Conservation (phyloP, 331 rosid species). For the Prunus yedoensis region DNA sequence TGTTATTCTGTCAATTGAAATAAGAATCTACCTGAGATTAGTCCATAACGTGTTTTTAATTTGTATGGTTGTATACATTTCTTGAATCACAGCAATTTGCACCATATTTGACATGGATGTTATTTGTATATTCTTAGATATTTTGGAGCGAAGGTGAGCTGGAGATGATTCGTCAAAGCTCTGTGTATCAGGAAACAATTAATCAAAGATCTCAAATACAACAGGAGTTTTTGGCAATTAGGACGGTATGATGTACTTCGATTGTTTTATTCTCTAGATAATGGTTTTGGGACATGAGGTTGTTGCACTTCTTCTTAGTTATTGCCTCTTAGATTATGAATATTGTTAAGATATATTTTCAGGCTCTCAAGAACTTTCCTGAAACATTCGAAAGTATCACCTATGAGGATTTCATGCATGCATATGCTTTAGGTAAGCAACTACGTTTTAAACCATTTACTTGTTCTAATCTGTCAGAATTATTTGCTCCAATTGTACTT, state of each 20-base stretch:
- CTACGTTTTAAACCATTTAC: constrained; percentile 12
- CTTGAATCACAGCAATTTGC: background rate
- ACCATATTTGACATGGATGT: background rate
- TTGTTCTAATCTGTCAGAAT: background rate
- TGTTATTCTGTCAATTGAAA: background rate
- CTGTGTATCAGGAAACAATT: constrained; percentile 58
- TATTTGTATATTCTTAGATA: constrained; percentile 44
- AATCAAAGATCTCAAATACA: constrained; percentile 52
- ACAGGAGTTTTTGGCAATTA: constrained; percentile 53
- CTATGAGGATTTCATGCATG: constrained; percentile 56
- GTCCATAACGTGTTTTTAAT: background rate
- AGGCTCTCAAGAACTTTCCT: constrained; percentile 45
- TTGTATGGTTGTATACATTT: background rate
- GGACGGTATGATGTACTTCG: constrained; percentile 29
- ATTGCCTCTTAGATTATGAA: background rate
- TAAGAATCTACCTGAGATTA: background rate
- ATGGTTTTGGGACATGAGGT: background rate
- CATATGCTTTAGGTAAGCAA: constrained; percentile 63
- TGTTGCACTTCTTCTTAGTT: too few species aligned
- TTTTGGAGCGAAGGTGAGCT: constrained; percentile 70
- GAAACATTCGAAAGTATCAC: constrained; percentile 41
- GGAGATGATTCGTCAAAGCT: constrained; percentile 64
- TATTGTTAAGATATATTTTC: constrained; percentile 29
- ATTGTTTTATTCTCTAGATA: constrained; percentile 4
- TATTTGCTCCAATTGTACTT: background rate